Percentiles rank a stretch among this genome's conserved stretches.
Evolutionary conservation across 2,329 filamentous ascomycete species (phyloP).

Genomic region (Monosporascus sp.): DNA sequence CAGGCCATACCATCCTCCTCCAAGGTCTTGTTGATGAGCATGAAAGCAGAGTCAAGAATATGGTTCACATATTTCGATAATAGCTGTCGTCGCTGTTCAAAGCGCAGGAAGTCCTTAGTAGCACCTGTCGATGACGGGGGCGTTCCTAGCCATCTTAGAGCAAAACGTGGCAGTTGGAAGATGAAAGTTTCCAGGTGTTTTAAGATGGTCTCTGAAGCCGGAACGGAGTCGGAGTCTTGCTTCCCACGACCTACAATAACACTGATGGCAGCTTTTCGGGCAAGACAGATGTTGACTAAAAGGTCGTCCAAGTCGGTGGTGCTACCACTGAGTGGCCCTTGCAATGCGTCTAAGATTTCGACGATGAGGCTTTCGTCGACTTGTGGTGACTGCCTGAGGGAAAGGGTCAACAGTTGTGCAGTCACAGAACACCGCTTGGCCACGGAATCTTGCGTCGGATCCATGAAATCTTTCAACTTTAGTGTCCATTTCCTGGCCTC

Average conservation of each 20-base stretch:
- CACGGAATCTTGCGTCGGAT: constrained; percentile 37
- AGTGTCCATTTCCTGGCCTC: constrained; percentile 54
- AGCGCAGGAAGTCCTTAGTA: constrained; percentile 55
- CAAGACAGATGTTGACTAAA: constrained; percentile 49
- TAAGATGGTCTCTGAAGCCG: constrained; percentile 9
- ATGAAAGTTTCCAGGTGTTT: constrained; percentile 51
- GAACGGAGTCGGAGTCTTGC: constrained; percentile 3
- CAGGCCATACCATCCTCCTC: constrained; percentile 44
- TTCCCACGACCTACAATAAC: constrained; percentile 32
- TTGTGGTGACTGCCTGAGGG: constrained; percentile 41
- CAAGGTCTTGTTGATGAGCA: constrained; percentile 49
- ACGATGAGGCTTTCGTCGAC: constrained; percentile 38
- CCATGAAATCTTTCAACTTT: constrained; percentile 36
- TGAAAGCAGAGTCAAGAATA: constrained; percentile 56
- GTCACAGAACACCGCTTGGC: constrained; percentile 48
- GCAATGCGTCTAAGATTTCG: constrained; percentile 50
- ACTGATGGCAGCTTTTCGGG: constrained; percentile 50
- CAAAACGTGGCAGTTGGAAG: constrained; percentile 55
- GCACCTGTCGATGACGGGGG: constrained; percentile 44
- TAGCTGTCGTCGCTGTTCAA: constrained; percentile 54
- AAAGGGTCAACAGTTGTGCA: constrained; percentile 51
- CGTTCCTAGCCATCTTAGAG: constrained; percentile 58
- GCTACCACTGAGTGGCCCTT: constrained; percentile 56
- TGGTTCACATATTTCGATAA: constrained; percentile 49
- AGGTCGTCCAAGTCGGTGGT: constrained; percentile 57